Base-by-base conservation (phyloP, 352 stramenopile genomes). In the Pythium volutum region DNA sequence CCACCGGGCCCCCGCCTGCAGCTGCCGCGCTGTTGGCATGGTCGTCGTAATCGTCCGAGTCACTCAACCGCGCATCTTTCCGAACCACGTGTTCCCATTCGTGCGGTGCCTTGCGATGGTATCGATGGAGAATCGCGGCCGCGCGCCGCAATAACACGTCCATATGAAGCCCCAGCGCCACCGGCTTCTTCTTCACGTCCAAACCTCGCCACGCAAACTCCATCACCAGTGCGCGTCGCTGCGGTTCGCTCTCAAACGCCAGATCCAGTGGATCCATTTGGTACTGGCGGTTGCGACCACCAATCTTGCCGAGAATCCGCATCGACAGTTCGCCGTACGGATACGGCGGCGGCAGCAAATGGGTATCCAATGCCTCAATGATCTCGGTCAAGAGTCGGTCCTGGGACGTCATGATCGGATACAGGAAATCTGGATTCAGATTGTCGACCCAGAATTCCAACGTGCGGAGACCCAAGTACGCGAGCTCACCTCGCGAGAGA, bases 401-500 rank as follows among this genome's bases (percentile, higher is more conserved):
- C 54, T 96, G 86, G 11, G 84, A 95, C 12, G 82, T 94, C 86
- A 97, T 96, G 65, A 98, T 95, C 38, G 88, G 85, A 71, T 97
- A 98, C 27, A 99, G 68, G 66, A 97, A 99, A 58, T 99, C 93
- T 7, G 96, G 91, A 71, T 98, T 98, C 16, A 99, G 73, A 70
- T 99, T 99, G 71, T 99, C 97, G 9, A 99, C 90, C 97, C 97
- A 99, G 70, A 99, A 99, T 75, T 99, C 97, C 2, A 99, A 79
- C 23, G 93, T 98, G 7, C 93, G 82, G 29, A 99, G 71, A 33
- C 91, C 97, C 36, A 99, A 77, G 58, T 98, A 98, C 14, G 97
- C 88, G 3, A 99, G 75, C 72, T 99, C 96, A 16, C 94, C 96
- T 1, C 94, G 86, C 15, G 91, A 98, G 58, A 98, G 60, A 12